These are phyloP conservation scores for Amylocarpus encephaloides DNA, from an alignment of 2,329 filamentous ascomycete genomes.

Conservation along the genomic window DNA sequence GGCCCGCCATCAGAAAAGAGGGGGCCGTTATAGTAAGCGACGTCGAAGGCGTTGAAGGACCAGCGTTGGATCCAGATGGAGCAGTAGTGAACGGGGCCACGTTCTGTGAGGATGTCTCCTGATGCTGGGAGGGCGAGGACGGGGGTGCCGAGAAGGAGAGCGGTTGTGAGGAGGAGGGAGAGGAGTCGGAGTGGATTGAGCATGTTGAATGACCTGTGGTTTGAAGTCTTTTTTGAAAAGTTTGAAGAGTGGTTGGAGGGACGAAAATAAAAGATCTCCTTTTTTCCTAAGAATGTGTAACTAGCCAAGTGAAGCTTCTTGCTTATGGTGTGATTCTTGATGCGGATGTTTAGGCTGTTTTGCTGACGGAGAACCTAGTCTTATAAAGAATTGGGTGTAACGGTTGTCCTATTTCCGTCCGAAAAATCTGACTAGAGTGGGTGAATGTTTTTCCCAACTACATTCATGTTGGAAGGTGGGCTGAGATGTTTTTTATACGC, in stretches of 20 bases:
- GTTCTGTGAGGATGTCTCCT: background rate
- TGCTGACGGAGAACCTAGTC: background rate
- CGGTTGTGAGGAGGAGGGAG: background rate
- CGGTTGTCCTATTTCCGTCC: background rate
- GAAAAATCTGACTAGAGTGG: background rate
- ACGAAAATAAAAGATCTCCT: background rate
- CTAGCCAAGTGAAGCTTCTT: background rate
- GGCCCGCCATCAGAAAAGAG: background rate
- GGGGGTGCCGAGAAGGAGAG: slow-evolving; percentile 1
- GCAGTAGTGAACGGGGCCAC: slow-evolving; percentile 7
- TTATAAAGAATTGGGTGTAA: background rate
- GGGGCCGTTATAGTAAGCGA: slow-evolving; percentile 5
- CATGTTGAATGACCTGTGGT: background rate
- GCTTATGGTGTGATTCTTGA: background rate
- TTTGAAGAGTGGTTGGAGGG: background rate
- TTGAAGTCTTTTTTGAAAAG: background rate
- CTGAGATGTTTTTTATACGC: background rate
- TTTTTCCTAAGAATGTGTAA: background rate
- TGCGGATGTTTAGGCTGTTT: background rate
- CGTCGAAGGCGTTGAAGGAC: slow-evolving; percentile 12
- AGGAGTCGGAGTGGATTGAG: background rate
- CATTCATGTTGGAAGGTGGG: no score
- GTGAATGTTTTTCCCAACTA: no score
- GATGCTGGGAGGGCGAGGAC: slow-evolving; percentile 2
- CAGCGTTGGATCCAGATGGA: slow-evolving; percentile 14